Percentiles rank a stretch among this genome's conserved stretches.
Evolutionary conservation across 2,329 filamentous ascomycete genomes (phyloP).

Genomic region (Macrophomina tecta): DNA sequence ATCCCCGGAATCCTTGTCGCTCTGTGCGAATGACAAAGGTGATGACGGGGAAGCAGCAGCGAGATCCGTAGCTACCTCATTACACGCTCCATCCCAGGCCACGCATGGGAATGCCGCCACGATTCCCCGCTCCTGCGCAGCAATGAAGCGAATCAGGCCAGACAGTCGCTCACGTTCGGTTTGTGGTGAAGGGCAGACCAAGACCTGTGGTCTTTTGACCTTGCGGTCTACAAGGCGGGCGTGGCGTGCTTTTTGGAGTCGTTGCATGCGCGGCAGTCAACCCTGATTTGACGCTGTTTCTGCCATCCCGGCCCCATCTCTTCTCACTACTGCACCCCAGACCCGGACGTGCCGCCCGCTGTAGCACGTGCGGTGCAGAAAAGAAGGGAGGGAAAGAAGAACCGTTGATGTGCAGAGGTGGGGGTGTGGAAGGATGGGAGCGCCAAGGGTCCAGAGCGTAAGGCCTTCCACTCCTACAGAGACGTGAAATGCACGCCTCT

Average conservation of each 20-base stretch:
- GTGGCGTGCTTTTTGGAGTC: not conserved
- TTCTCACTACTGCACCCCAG: not conserved
- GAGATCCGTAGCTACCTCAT: not conserved
- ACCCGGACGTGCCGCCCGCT: not conserved
- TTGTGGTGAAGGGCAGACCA: not conserved
- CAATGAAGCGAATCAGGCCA: not conserved
- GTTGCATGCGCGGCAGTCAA: not conserved
- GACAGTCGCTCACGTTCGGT: not conserved
- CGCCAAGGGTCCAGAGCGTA: not conserved
- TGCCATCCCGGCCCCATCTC: not conserved
- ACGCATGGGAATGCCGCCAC: not conserved
- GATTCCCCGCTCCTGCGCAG: not conserved
- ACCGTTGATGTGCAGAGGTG: not conserved
- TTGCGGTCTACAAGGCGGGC: no score
- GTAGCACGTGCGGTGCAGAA: not conserved
- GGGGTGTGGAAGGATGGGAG: not conserved
- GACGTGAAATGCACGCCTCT: not conserved
- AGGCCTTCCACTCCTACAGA: not conserved
- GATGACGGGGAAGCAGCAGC: not conserved
- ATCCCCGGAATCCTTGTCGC: no score
- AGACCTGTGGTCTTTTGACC: not conserved
- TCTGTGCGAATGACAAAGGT: not conserved
- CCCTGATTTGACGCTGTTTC: not conserved
- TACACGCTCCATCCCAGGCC: not conserved
- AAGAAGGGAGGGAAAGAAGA: not conserved